A percentile compares a stretch with the other conserved stretches of the same genome.
Conservation (phyloP, 257 asterid species). For the Ophiorrhiza pumila region DNA sequence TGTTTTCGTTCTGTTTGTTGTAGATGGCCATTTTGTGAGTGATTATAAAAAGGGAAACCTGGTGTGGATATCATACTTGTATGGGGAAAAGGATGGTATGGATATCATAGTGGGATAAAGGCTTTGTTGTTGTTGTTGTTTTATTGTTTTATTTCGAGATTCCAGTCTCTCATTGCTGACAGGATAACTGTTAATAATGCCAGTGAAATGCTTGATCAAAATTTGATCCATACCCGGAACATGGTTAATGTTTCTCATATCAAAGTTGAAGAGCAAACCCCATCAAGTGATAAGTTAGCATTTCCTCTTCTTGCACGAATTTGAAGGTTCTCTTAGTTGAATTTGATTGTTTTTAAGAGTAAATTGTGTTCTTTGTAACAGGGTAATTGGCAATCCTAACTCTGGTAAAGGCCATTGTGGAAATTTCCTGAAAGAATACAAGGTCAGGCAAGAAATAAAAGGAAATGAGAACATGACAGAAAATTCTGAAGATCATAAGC, state of each 20-base stretch:
- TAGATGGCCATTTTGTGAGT: too few species aligned
- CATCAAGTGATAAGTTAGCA: constrained; percentile 1
- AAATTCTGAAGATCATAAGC: not conserved
- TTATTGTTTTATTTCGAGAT: too few species aligned
- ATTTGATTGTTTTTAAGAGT: not conserved
- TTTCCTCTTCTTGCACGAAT: not conserved
- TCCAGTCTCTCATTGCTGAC: not conserved
- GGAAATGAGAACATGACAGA: not conserved
- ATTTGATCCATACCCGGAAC: not conserved
- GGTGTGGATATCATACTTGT: too few species aligned
- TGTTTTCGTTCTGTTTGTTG: too few species aligned
- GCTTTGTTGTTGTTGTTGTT: too few species aligned
- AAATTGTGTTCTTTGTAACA: not conserved
- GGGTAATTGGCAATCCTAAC: not conserved
- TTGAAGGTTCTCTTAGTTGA: not conserved
- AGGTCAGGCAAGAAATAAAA: too few species aligned
- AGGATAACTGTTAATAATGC: not conserved
- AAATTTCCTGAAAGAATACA: too few species aligned
- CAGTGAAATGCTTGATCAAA: not conserved
- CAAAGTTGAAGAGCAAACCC: not conserved
- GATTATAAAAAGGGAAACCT: too few species aligned
- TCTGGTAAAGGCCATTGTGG: not conserved
- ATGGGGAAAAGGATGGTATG: too few species aligned
- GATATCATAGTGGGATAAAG: too few species aligned
- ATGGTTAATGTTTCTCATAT: not conserved